Percentiles rank a stretch among this genome's conserved stretches.
Conservation (phyloP, 176 grass and related monocot genomes). For the Zoysia japonica region DNA sequence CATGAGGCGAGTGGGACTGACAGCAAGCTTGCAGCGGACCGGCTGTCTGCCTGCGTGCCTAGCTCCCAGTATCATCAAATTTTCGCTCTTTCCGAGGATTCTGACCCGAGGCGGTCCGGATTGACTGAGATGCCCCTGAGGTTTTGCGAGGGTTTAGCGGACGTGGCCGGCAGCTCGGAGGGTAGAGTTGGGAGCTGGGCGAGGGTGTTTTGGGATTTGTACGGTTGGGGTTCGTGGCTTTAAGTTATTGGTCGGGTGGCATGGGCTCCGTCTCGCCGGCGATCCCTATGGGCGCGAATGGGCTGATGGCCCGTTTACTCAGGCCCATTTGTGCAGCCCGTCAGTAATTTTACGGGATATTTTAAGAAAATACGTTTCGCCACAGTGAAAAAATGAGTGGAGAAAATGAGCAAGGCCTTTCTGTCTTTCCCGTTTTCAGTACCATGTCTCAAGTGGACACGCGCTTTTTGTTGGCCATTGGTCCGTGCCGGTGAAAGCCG, state of each 20-base stretch:
- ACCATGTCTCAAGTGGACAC: neutral
- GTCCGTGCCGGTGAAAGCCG: neutral
- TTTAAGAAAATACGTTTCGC: neutral
- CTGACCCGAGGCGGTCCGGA: slow-evolving; percentile 1
- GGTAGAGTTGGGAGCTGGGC: neutral
- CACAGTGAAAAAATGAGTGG: neutral
- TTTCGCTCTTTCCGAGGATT: slow-evolving; percentile 57
- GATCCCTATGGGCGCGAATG: slow-evolving; percentile 41
- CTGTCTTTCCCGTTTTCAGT: neutral
- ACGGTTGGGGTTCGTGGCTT: slow-evolving; percentile 52
- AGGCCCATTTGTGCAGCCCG: slow-evolving; percentile 11
- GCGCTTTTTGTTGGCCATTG: neutral
- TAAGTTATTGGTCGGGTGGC: slow-evolving; percentile 35
- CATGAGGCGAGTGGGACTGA: slow-evolving; percentile 28
- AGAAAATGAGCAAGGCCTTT: neutral
- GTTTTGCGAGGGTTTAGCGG: neutral
- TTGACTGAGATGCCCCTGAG: slow-evolving; percentile 29
- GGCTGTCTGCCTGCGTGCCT: slow-evolving; percentile 36
- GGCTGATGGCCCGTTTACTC: slow-evolving; percentile 13
- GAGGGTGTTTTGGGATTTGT: slow-evolving; percentile 46
- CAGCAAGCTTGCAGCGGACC: neutral
- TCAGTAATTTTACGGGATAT: neutral
- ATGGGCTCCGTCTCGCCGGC: slow-evolving; percentile 17
- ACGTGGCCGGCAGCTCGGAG: slow-evolving; percentile 10
- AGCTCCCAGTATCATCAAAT: slow-evolving; percentile 70